Evolutionary conservation across 2,329 filamentous ascomycete species (phyloP), one percentile per base, ranked within the genome.

Genomic region (Colletotrichum kahawae): DNA sequence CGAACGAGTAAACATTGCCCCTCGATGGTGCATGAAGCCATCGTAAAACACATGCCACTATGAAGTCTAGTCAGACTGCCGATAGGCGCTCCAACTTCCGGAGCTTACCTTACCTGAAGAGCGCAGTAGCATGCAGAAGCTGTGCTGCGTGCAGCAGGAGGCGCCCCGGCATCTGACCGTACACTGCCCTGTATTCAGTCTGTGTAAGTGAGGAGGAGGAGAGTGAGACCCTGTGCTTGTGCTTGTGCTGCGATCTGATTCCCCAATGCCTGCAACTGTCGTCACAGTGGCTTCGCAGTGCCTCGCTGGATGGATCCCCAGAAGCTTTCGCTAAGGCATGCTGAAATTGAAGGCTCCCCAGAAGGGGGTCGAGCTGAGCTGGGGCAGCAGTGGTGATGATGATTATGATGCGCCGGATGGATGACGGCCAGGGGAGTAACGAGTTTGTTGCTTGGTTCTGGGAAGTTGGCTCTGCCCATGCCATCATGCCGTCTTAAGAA

Each of bases 301-400:
- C 31, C 51, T 66, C 38, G 34, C 68, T 27, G 51, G 27, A 71
- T 43, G 67, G 60, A 43, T 18, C 67, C 60, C 21, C 38, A 12
- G 51, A 51, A 51, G 60, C 62, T 36, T 66, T 70, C 67, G 71
- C 67, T 62, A 66, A 71, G 51, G 71, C 60, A 71, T 38, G 59
- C 29, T 59, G 67, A 71, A 62, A 74, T 66, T 71, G 67, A 59
- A 66, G 67, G 71, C 71, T 70, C 65, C 60, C 60, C 67, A 51
- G 54, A 66, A 48, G 66, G 57, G 43, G 33, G 48, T 70, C 38
- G 67, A 60, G 71, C 67, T 74, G 59, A 66, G 60, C 43, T 59
- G 38, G 56, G 31, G 18, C 43, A 57, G 21, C 16, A 18, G 21
- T 43, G 24, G 34, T 27, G 13, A 60, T 34, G 18, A 14, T 27